These are phyloP conservation scores for Aspergillus felis DNA, from an alignment of 2,329 filamentous ascomycete genomes.

Conservation along the genomic window DNA sequence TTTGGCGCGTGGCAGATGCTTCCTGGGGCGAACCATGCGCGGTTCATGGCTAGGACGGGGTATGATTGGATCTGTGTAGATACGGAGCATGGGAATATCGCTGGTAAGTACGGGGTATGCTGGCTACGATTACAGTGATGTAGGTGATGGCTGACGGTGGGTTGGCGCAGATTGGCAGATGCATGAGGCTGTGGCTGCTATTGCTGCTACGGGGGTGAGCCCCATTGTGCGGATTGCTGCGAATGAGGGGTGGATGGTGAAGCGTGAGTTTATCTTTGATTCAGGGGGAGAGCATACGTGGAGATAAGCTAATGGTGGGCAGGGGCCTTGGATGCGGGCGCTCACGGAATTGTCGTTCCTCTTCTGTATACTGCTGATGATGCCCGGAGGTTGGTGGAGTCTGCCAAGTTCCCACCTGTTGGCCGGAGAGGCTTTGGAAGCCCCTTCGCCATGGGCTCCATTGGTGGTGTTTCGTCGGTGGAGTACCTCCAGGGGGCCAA, in stretches of 20 bases:
- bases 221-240: conserved; percentile 49
- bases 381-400: conserved; percentile 48
- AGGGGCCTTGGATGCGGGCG: conserved; percentile 56
- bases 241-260: conserved; percentile 61
- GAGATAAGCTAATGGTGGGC: neutral
- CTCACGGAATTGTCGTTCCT: conserved; percentile 56
- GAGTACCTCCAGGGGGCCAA: conserved; percentile 57
- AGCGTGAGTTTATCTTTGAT: conserved; percentile 37
- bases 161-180: conserved; percentile 36
- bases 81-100: conserved; percentile 55
- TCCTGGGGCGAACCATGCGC: conserved; percentile 51
- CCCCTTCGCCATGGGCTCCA: conserved; percentile 49
- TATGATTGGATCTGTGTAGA: conserved; percentile 55
- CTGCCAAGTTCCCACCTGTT: conserved; percentile 54
- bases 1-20: conserved; percentile 59
- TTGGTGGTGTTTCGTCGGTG: conserved; percentile 33
- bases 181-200: conserved; percentile 52
- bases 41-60: conserved; percentile 50
- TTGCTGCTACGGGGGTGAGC: conserved; percentile 40
- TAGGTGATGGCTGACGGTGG: neutral
- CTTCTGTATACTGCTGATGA: conserved; percentile 52
- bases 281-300: neutral
- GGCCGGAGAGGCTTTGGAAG: conserved; percentile 55
- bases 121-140: neutral
- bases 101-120: conserved; percentile 32